Conservation (phyloP, 2,329 filamentous ascomycete genomes). For the Podosphaera aphanis region DNA sequence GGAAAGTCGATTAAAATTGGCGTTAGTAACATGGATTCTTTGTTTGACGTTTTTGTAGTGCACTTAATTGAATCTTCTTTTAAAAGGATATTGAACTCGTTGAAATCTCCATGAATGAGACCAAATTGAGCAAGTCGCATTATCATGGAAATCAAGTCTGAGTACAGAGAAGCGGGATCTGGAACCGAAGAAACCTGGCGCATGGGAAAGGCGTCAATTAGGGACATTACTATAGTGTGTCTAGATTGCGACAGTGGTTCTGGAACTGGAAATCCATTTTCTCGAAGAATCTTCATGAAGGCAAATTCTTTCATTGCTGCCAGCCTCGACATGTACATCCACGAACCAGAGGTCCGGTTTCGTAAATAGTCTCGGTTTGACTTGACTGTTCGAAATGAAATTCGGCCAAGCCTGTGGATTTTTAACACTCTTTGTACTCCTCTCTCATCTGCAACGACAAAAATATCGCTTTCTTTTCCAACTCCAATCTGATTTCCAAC, state of each 20-base stretch:
- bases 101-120: slow-evolving; percentile 93
- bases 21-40: slow-evolving; percentile 30
- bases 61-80: slow-evolving; percentile 15
- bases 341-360: slow-evolving; percentile 57
- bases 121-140: slow-evolving; percentile 64
- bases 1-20: slow-evolving; percentile 94
- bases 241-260: slow-evolving; percentile 71
- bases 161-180: slow-evolving; percentile 66
- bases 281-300: slow-evolving; percentile 70
- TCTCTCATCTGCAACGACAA: slow-evolving; percentile 63
- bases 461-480: slow-evolving; percentile 93
- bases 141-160: slow-evolving; percentile 73
- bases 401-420: slow-evolving; percentile 83
- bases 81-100: slow-evolving; percentile 95
- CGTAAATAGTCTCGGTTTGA: slow-evolving; percentile 87
- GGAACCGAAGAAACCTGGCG: slow-evolving; percentile 69
- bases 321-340: slow-evolving; percentile 93
- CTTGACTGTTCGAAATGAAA: slow-evolving; percentile 92
- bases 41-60: background rate
- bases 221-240: slow-evolving; percentile 88
- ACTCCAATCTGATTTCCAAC: slow-evolving; percentile 88
- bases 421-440: slow-evolving; percentile 70
- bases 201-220: slow-evolving; percentile 79
- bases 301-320: slow-evolving; percentile 86
- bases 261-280: slow-evolving; percentile 75